phyloP scores from a whole-genome alignment of 2,329 filamentous ascomycete genomes.

The Sporothrix schenckii region DNA sequence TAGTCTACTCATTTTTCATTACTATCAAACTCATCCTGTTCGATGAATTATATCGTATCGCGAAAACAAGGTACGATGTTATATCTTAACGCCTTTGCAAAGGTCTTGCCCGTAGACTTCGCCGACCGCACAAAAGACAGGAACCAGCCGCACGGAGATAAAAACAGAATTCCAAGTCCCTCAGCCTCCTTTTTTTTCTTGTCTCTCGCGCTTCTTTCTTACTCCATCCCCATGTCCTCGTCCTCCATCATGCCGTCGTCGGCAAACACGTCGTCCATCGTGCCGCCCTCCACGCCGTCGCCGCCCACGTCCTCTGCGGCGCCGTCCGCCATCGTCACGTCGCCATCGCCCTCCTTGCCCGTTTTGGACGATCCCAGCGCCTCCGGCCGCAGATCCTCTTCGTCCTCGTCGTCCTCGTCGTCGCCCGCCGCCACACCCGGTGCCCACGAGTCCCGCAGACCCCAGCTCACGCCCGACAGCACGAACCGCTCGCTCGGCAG shows the following conservation, averaged over 20 bases:
- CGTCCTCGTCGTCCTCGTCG: conserved; percentile 50
- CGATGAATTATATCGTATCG: neutral
- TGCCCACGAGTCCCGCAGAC: conserved; percentile 62
- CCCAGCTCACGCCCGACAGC: conserved; percentile 67
- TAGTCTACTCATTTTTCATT: neutral
- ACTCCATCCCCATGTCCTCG: conserved; percentile 45
- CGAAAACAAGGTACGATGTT: neutral
- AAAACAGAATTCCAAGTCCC: neutral
- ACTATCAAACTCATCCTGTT: neutral
- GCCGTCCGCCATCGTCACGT: conserved; percentile 49
- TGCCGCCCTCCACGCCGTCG: conserved; percentile 58
- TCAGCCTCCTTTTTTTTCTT: neutral
- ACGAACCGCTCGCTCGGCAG: conserved; percentile 70
- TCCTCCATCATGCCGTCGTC: conserved; percentile 43
- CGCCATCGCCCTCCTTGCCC: conserved; percentile 41
- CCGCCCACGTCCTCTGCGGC: conserved; percentile 59
- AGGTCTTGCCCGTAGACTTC: neutral
- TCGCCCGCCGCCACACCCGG: conserved; percentile 49
- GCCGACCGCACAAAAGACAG: conserved; percentile 4
- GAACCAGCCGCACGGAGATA: neutral
- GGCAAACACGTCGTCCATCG: conserved; percentile 54
- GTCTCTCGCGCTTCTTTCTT: neutral
- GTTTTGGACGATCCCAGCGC: conserved; percentile 35
- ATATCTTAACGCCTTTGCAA: neutral
- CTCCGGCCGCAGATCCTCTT: conserved; percentile 45